A percentile compares a stretch with the other conserved stretches of the same genome.
Conservation (phyloP, 495 filamentous ascomycete species). For the Aspergillus sclerotioniger region DNA sequence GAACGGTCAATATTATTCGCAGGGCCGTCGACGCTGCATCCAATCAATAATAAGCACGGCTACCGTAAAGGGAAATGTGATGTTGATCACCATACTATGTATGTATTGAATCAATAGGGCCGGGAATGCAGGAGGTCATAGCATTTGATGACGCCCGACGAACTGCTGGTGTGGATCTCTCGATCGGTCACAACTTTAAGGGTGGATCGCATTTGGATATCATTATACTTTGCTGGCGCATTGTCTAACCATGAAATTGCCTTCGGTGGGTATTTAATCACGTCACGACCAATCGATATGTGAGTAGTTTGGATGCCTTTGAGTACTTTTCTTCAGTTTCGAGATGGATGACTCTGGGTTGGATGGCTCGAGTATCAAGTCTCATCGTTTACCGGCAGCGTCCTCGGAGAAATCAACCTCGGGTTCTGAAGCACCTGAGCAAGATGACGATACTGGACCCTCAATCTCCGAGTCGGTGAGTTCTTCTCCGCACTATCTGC, state of each 20-base stretch:
- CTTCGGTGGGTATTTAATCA: neutral
- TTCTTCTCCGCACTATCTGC: neutral
- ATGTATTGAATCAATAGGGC: neutral
- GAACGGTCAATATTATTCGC: conserved; percentile 15
- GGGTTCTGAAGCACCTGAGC: neutral
- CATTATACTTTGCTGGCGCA: neutral
- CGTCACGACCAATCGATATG: neutral
- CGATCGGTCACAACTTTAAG: neutral
- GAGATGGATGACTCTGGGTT: neutral
- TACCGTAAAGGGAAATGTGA: neutral
- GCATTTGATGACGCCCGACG: neutral
- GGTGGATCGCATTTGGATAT: neutral
- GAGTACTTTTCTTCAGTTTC: neutral
- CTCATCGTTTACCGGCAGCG: neutral
- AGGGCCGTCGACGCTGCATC: conserved; percentile 8
- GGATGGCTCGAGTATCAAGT: neutral
- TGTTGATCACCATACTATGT: neutral
- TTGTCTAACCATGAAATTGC: neutral
- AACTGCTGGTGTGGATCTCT: neutral
- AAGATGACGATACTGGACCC: neutral
- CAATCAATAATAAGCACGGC: neutral
- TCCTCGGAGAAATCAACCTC: neutral
- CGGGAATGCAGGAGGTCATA: neutral
- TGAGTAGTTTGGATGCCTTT: neutral
- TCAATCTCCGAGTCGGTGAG: neutral